phyloP scores from a whole-genome alignment of 768 basidiomycete species.

The Krasilnikovozyma curviuscula region DNA sequence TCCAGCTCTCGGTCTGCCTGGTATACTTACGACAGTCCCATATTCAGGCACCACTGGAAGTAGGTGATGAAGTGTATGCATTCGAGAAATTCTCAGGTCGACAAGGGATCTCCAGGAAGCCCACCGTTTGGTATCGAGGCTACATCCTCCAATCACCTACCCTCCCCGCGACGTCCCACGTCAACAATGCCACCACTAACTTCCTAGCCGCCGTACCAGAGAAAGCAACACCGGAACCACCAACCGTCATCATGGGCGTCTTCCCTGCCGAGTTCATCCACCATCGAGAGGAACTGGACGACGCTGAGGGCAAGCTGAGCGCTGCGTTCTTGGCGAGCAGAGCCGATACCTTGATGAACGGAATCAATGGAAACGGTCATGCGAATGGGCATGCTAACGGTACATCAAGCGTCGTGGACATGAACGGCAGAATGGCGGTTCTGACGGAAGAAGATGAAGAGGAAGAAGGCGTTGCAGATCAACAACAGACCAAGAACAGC shows the following conservation, averaged over 20 bases:
- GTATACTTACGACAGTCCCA: too few relatives aligned
- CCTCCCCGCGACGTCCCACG: not conserved
- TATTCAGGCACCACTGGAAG: constrained; percentile 43
- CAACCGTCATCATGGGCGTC: constrained; percentile 67
- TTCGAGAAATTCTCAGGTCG: constrained; percentile 45
- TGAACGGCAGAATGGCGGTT: constrained; percentile 33
- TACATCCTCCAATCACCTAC: constrained; percentile 32
- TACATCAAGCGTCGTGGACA: too few relatives aligned
- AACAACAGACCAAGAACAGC: not conserved
- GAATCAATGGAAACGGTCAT: too few relatives aligned
- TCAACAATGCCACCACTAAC: not conserved
- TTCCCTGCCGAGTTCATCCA: constrained; percentile 79
- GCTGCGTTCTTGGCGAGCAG: constrained; percentile 52
- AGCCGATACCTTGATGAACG: too few relatives aligned
- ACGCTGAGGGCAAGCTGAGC: constrained; percentile 67
- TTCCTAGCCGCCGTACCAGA: constrained; percentile 1
- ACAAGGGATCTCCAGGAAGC: constrained; percentile 24
- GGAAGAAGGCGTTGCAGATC: not conserved
- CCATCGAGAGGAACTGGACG: constrained; percentile 64
- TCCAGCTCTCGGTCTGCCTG: too few relatives aligned
- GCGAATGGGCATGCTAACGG: too few relatives aligned
- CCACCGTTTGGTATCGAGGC: constrained; percentile 82
- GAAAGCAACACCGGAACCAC: constrained; percentile 15
- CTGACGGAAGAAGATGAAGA: constrained; percentile 45
- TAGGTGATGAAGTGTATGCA: constrained; percentile 92